These are phyloP conservation scores for Beauveria scarabaeidicola DNA, from an alignment of 2,329 filamentous ascomycete species.

Conservation along the genomic window DNA sequence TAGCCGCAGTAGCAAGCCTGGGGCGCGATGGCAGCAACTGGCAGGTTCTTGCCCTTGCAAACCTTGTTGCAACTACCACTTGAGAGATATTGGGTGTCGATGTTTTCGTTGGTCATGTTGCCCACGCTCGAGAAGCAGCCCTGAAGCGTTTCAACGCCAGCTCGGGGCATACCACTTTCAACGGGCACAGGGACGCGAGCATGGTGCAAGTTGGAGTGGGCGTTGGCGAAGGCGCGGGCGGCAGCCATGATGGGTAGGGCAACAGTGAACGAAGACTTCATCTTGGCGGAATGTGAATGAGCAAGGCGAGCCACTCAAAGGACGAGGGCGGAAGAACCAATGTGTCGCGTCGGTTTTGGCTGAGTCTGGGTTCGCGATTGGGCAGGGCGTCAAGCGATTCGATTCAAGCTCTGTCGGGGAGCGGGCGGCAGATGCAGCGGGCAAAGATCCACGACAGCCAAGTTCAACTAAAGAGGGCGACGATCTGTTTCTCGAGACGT, in stretches of 20 bases:
- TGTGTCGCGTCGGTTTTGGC: not conserved
- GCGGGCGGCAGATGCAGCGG: not conserved
- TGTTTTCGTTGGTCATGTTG: slow-evolving; percentile 25
- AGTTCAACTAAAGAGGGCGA: not conserved
- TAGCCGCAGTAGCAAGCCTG: slow-evolving; percentile 67
- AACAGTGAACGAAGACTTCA: slow-evolving; percentile 7
- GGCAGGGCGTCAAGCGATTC: not conserved
- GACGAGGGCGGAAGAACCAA: not conserved
- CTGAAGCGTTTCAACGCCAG: slow-evolving; percentile 33
- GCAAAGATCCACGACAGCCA: not conserved
- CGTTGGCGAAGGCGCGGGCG: slow-evolving; percentile 17
- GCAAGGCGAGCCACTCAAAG: not conserved
- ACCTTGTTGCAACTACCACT: slow-evolving; percentile 32
- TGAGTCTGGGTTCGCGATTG: not conserved
- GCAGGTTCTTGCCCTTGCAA: slow-evolving; percentile 35
- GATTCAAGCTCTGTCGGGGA: not conserved
- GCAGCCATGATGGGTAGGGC: slow-evolving; percentile 22
- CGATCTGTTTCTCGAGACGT: not conserved
- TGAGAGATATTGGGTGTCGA: slow-evolving; percentile 18
- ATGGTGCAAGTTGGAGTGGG: slow-evolving; percentile 3
- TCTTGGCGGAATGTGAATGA: not conserved
- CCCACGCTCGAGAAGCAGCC: slow-evolving; percentile 43
- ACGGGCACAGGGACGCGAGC: slow-evolving; percentile 10
- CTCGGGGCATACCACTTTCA: slow-evolving; percentile 28
- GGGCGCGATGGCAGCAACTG: slow-evolving; percentile 55